phyloP scores from a whole-genome alignment of 805 yeast genomes.

The Osmozyma mogii region DNA sequence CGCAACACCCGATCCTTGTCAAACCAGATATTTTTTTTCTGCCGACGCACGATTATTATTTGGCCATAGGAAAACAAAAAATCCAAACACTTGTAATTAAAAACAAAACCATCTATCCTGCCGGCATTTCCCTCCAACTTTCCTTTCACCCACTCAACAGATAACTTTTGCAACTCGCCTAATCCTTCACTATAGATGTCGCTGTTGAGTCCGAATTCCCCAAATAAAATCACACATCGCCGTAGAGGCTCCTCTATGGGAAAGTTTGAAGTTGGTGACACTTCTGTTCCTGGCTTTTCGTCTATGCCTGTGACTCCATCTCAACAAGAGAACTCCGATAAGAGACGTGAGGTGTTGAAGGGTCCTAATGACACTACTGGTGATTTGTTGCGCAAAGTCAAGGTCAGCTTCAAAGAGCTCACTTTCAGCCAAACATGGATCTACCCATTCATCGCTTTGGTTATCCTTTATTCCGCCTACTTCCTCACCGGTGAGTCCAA shows the following conservation, averaged over 20 bases:
- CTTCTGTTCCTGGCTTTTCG: constrained; percentile 54
- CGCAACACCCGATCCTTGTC: too few relatives aligned
- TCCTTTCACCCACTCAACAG: too few relatives aligned
- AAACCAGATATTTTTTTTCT: too few relatives aligned
- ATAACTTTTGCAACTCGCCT: too few relatives aligned
- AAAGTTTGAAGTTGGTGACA: constrained; percentile 66
- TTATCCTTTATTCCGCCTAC: constrained; percentile 26
- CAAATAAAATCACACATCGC: constrained; percentile 12
- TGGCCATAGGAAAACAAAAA: too few relatives aligned
- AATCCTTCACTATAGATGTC: too few relatives aligned
- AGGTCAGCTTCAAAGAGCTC: constrained; percentile 53
- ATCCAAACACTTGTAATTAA: too few relatives aligned
- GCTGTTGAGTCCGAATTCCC: too few relatives aligned
- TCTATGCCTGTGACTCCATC: constrained; percentile 50
- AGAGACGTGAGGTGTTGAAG: constrained; percentile 25
- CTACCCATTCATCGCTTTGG: constrained; percentile 47
- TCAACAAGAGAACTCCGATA: constrained; percentile 26
- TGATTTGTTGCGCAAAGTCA: constrained; percentile 49
- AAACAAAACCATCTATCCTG: too few relatives aligned
- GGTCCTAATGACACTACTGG: constrained; percentile 29
- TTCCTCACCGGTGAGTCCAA: constrained; percentile 51
- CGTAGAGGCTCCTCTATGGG: constrained; percentile 68
- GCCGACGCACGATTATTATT: too few relatives aligned
- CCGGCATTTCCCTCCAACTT: too few relatives aligned
- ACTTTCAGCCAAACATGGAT: constrained; percentile 64